A percentile compares a stretch with the other conserved stretches of the same genome.
These are phyloP conservation scores for Ambrosia hybrid DNA, from an alignment of 140 eudicot genomes.

Conservation along the genomic window DNA sequence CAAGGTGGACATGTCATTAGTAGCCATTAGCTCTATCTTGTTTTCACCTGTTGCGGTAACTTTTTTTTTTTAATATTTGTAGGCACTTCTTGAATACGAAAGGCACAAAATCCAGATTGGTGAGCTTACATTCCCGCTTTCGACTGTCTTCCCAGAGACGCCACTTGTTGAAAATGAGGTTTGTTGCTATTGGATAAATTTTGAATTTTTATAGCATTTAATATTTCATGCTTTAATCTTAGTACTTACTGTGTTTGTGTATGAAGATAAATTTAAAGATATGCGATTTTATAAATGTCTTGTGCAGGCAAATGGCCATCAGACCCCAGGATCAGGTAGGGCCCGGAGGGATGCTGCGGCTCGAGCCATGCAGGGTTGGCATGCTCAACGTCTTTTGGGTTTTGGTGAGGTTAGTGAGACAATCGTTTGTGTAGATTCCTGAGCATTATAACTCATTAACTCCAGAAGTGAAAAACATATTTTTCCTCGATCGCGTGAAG, in stretches of 20 bases:
- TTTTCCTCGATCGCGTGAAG: too few species aligned
- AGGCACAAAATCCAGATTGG: conserved; percentile 68
- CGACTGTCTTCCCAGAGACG: conserved; percentile 52
- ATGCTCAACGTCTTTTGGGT: conserved; percentile 65
- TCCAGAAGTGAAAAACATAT: neutral
- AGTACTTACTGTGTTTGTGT: neutral
- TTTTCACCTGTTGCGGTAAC: conserved; percentile 4
- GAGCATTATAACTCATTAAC: neutral
- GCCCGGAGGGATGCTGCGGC: conserved; percentile 95
- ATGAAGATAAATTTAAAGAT: neutral
- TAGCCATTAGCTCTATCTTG: neutral
- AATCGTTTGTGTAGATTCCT: conserved; percentile 13
- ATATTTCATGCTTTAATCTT: neutral
- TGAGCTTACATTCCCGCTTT: conserved; percentile 66
- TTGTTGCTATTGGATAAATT: conserved; percentile 23
- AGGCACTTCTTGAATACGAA: conserved; percentile 95
- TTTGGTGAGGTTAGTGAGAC: conserved; percentile 76
- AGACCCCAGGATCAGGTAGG: conserved; percentile 81
- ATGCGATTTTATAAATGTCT: conserved; percentile 14
- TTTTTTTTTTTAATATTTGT: conserved; percentile 18
- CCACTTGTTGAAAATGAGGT: conserved; percentile 68
- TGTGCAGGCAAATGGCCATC: conserved; percentile 65
- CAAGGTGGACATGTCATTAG: too few species aligned
- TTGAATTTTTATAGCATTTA: neutral
- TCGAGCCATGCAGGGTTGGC: conserved; percentile 99